phyloP scores from a whole-genome alignment of 2,329 filamentous ascomycete genomes.

The Curvularia sp. region DNA sequence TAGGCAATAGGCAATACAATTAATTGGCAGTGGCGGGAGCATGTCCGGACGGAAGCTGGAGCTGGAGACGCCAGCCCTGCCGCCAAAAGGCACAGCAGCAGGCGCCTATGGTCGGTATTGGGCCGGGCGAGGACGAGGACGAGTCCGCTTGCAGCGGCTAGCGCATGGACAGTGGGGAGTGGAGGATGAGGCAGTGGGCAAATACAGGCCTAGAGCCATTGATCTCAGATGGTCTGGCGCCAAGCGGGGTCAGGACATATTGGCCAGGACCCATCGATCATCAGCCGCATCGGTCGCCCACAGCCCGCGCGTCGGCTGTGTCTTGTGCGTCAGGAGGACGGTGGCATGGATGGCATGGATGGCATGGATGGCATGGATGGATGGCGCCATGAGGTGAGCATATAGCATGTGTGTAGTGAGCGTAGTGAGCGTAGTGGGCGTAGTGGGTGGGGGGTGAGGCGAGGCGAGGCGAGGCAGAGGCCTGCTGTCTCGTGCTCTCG shows the following conservation, averaged over 20 bases:
- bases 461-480: not conserved
- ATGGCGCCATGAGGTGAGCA: conserved; percentile 34
- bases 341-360: conserved; percentile 2
- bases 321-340: conserved; percentile 27
- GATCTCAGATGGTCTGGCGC: conserved; percentile 50
- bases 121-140: conserved; percentile 42
- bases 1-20: too few species aligned
- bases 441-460: not conserved
- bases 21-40: conserved; percentile 48
- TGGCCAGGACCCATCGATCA: conserved; percentile 44
- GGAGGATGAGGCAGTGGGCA: conserved; percentile 35
- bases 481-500: not conserved
- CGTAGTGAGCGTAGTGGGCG: not conserved
- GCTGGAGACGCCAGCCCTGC: conserved; percentile 44
- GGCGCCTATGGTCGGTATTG: conserved; percentile 45
- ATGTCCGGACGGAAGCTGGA: conserved; percentile 28
- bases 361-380: not conserved
- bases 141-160: conserved; percentile 50
- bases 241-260: conserved; percentile 47
- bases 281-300: conserved; percentile 48
- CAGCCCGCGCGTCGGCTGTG: conserved; percentile 28
- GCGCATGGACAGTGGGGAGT: conserved; percentile 39
- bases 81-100: conserved; percentile 25
- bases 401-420: not conserved
- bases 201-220: conserved; percentile 48